Conservation (phyloP, 1,284 basidiomycete species). For the Grifola frondosa region DNA sequence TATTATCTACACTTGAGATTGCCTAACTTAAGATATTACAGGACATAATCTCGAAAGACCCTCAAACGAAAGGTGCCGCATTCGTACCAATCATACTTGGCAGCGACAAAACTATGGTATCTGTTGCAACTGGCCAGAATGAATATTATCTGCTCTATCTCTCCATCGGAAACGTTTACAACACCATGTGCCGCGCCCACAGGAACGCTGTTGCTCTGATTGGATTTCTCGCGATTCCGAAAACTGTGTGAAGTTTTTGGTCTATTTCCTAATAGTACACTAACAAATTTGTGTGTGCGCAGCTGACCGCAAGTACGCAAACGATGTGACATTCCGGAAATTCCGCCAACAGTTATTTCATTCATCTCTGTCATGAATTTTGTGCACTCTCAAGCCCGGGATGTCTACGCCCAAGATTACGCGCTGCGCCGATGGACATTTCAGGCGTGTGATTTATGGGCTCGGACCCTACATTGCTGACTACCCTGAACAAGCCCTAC, state of each 20-base stretch:
- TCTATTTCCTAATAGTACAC: background rate
- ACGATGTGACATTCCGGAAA: constrained; percentile 3
- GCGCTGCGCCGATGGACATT: constrained; percentile 9
- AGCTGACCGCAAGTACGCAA: background rate
- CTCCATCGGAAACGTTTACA: constrained; percentile 16
- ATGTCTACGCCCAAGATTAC: constrained; percentile 9
- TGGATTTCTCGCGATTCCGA: constrained; percentile 18
- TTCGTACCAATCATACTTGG: constrained; percentile 17
- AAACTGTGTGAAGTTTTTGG: constrained; percentile 1
- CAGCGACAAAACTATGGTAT: constrained; percentile 24
- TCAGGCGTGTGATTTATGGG: constrained; percentile 6
- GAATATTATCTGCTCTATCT: constrained; percentile 24
- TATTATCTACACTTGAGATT: background rate
- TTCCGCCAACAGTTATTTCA: constrained; percentile 11
- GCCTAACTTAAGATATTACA: background rate
- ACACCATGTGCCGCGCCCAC: constrained; percentile 18
- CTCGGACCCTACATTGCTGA: constrained; percentile 12
- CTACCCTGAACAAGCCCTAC: constrained; percentile 11
- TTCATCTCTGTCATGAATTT: background rate
- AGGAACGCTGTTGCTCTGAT: constrained; percentile 13
- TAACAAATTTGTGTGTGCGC: too few relatives aligned
- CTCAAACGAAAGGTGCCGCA: constrained; percentile 10
- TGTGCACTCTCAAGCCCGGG: constrained; percentile 1
- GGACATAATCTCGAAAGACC: constrained; percentile 12
- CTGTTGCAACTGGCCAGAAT: constrained; percentile 19